These are phyloP conservation scores for Bothriochloa decipiens DNA, from an alignment of 176 grass and related monocot species.

Conservation along the genomic window DNA sequence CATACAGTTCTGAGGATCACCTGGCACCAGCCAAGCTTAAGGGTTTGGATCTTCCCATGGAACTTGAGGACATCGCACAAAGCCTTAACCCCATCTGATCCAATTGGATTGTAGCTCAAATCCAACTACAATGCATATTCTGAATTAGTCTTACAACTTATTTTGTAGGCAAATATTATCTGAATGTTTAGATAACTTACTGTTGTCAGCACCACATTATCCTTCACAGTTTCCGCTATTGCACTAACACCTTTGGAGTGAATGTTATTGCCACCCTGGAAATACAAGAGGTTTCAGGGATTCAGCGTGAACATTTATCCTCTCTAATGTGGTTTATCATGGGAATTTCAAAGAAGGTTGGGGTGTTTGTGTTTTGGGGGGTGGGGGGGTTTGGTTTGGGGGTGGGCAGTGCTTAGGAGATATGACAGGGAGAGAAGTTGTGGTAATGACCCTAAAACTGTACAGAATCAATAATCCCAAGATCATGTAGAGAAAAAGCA, in stretches of 20 bases:
- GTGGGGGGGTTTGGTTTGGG: no score
- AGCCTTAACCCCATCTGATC: constrained; percentile 78
- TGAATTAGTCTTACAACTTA: constrained; percentile 45
- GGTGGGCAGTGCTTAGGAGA: background rate
- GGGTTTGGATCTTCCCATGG: constrained; percentile 79
- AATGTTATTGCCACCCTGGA: constrained; percentile 98
- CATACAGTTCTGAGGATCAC: constrained; percentile 50
- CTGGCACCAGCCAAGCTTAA: constrained; percentile 99
- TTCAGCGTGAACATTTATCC: background rate
- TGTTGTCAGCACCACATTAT: constrained; percentile 76
- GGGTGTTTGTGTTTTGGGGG: no score
- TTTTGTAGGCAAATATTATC: constrained; percentile 20
- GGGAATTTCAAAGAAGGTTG: background rate
- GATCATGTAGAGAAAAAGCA: background rate
- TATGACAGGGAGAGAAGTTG: background rate
- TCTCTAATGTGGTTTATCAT: constrained; percentile 3
- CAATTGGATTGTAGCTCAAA: constrained; percentile 95
- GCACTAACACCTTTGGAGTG: constrained; percentile 75
- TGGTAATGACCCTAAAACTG: background rate
- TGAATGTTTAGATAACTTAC: constrained; percentile 58
- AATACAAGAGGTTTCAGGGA: constrained; percentile 33
- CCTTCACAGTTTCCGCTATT: constrained; percentile 85
- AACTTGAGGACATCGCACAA: constrained; percentile 93
- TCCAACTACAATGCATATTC: constrained; percentile 70
- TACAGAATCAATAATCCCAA: background rate